Conservation (phyloP, 495 filamentous ascomycete genomes). For the Bombardia bombarda region DNA sequence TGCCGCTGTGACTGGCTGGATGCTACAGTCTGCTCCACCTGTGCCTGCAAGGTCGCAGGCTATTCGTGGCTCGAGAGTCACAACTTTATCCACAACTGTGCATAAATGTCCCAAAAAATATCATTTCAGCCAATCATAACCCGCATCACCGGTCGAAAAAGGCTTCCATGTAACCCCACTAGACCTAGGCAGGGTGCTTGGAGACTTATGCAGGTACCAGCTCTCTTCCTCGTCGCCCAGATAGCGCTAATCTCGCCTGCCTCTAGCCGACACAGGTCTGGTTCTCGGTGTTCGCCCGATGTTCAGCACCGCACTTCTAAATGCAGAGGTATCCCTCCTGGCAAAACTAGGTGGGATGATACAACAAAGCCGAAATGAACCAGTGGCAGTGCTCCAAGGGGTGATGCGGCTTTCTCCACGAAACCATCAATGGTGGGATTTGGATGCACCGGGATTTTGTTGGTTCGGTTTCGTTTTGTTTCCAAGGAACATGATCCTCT, state of each 20-base stretch:
- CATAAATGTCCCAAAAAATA: no score
- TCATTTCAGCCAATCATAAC: slow-evolving; percentile 2
- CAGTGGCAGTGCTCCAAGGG: no score
- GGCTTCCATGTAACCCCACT: slow-evolving; percentile 1
- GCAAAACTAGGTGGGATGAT: no score
- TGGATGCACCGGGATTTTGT: no score
- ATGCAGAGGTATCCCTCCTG: no score
- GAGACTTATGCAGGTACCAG: slow-evolving; percentile 17
- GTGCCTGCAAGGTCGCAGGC: slow-evolving; percentile 6
- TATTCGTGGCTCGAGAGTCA: slow-evolving; percentile 1
- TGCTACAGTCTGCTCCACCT: not conserved
- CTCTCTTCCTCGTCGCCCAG: slow-evolving; percentile 2
- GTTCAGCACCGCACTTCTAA: not conserved
- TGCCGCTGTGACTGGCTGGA: slow-evolving; percentile 7
- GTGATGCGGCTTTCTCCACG: no score
- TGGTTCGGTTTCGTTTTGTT: no score
- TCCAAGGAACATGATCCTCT: no score
- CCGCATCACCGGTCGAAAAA: not conserved
- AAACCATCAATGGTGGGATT: no score
- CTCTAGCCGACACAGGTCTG: slow-evolving; percentile 1
- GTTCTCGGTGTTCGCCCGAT: not conserved
- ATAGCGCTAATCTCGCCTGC: slow-evolving; percentile 21
- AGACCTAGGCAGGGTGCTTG: not conserved
- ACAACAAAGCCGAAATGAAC: not conserved
- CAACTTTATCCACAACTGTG: not conserved